These are phyloP conservation scores for Didymella segeticola DNA, from an alignment of 2,329 filamentous ascomycete genomes.

Conservation along the genomic window DNA sequence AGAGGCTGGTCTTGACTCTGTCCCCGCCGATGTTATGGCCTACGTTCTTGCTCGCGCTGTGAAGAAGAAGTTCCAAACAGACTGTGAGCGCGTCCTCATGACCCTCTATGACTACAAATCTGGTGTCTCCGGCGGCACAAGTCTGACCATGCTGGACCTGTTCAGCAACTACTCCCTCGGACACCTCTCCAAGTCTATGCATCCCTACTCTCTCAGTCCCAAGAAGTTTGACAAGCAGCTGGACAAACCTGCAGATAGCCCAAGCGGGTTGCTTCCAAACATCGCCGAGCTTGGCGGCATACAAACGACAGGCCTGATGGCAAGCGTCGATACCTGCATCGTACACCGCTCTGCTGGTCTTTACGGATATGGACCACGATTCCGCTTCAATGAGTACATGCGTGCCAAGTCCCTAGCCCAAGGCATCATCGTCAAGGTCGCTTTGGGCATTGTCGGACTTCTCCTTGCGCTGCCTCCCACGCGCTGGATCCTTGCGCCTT, in stretches of 20 bases:
- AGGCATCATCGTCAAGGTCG: slow-evolving; percentile 58
- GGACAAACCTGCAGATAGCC: slow-evolving; percentile 37
- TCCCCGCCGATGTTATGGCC: slow-evolving; percentile 65
- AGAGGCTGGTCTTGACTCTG: slow-evolving; percentile 66
- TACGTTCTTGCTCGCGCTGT: slow-evolving; percentile 61
- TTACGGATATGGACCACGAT: slow-evolving; percentile 63
- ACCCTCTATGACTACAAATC: slow-evolving; percentile 61
- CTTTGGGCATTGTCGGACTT: slow-evolving; percentile 53
- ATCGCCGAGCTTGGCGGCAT: slow-evolving; percentile 66
- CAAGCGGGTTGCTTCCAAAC: slow-evolving; percentile 54
- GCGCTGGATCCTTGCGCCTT: slow-evolving; percentile 50
- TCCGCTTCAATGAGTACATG: slow-evolving; percentile 65
- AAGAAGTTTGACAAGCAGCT: slow-evolving; percentile 46
- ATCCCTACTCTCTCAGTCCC: slow-evolving; percentile 60
- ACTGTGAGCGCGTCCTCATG: slow-evolving; percentile 59
- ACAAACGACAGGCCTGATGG: slow-evolving; percentile 62
- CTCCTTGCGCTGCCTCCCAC: slow-evolving; percentile 60
- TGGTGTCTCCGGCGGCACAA: slow-evolving; percentile 61
- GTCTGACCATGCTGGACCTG: slow-evolving; percentile 69
- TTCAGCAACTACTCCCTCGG: slow-evolving; percentile 56
- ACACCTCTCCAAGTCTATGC: slow-evolving; percentile 56
- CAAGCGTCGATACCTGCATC: slow-evolving; percentile 61
- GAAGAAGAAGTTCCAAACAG: slow-evolving; percentile 58
- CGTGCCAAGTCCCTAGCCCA: slow-evolving; percentile 57
- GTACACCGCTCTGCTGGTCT: slow-evolving; percentile 67